Conservation (phyloP, 129 eudicot species). For the Ambrosia artemisiifolia region DNA sequence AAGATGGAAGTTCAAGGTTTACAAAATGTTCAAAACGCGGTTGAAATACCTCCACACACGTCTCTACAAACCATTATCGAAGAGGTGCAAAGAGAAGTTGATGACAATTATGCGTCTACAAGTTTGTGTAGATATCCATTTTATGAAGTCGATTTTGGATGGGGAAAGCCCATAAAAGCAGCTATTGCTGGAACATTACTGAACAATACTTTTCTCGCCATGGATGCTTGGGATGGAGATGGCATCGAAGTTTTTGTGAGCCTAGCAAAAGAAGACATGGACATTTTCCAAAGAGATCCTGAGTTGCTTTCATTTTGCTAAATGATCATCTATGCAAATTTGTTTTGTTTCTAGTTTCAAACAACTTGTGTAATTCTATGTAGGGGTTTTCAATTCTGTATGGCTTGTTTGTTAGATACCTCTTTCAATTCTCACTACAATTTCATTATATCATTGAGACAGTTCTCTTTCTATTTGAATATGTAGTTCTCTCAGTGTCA, state of each 20-base stretch:
- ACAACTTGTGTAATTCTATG: too few relatives aligned
- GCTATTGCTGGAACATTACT: not conserved
- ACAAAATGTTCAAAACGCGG: not conserved
- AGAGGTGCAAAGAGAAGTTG: not conserved
- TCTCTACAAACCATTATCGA: too few relatives aligned
- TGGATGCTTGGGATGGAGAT: slow-evolving; percentile 21
- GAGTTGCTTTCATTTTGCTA: slow-evolving; percentile 3
- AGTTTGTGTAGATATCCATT: not conserved
- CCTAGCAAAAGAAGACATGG: too few relatives aligned
- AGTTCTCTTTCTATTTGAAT: too few relatives aligned
- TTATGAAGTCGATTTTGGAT: too few relatives aligned
- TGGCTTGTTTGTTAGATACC: too few relatives aligned
- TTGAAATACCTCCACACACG: not conserved
- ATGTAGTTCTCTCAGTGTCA: too few relatives aligned
- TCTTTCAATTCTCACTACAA: too few relatives aligned
- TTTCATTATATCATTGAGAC: too few relatives aligned
- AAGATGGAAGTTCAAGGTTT: slow-evolving; percentile 3
- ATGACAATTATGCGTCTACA: not conserved
- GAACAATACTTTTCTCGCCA: not conserved
- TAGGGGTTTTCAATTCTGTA: too few relatives aligned
- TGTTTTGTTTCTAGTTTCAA: too few relatives aligned
- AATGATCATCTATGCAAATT: too few relatives aligned
- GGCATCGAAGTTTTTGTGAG: slow-evolving; percentile 23
- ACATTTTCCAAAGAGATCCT: not conserved
- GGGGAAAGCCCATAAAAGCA: not conserved